Evolutionary conservation across 805 yeast genomes (phyloP), one percentile per base, ranked within the genome.

Genomic region (Wickerhamomyces mucosus): DNA sequence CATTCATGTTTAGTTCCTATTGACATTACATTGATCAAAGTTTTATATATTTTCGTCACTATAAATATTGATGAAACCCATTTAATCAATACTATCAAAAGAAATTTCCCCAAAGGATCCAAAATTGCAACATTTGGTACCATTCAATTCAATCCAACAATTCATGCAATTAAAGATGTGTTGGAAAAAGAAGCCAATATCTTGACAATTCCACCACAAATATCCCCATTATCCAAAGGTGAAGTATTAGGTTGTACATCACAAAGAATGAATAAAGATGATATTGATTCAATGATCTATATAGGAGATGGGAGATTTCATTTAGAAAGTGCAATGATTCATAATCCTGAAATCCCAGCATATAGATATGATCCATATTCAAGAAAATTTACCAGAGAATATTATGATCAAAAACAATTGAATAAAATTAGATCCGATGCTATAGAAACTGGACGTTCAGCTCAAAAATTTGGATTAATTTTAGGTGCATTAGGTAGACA

Each of bases 261-360:
- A 1, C 89, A 95, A 17, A 62, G 82, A 38, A 58, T 92, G 26
- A 78, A 78, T 41, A 63, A 68, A 15, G 65, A 66, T 5, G 78
- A 75, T 26, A 67, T 71, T 21, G 75, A 76, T 45, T 94, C 88
- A 0, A 84, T 88, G 79, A 69, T 92, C 3, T 92, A 89, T 48
- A 65, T 92, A 15, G 98, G 98, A 21, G 98, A 92, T 56, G 98
- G 98, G 11, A 61, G 98, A 31, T 92, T 92, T 59, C 98, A 92
- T 56, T 61, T 92, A 27, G 98, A 92, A 52, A 75, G 89, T 31
- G 85, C 96, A 6, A 89, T 92, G 97, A 92, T 92, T 34, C 97
- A 88, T 55, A 92, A 92, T 51, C 98, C 98, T 0, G 73, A 73
- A 5, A 69, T 89, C 13, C 94, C 94, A 0, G 97, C 97, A 0